These are phyloP conservation scores for Paxillus rubicundulus DNA, from an alignment of 768 basidiomycete genomes.

Conservation along the genomic window DNA sequence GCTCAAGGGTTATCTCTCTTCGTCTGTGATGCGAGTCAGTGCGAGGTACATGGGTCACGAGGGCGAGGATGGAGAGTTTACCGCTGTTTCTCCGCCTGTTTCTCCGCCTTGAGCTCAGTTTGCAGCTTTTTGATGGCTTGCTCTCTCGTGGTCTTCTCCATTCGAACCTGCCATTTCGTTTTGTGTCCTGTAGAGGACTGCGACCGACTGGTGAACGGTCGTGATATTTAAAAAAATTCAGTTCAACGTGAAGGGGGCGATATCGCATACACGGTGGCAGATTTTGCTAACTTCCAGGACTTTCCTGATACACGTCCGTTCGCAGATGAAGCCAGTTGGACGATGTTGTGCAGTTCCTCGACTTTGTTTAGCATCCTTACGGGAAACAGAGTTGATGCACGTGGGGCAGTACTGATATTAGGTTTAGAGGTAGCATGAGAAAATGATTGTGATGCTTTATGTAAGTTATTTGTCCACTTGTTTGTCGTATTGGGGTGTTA, in stretches of 20 bases:
- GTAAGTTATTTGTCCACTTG: conserved; percentile 14
- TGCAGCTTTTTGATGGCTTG: conserved; percentile 73
- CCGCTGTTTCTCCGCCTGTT: conserved; percentile 64
- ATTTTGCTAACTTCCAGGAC: conserved; percentile 56
- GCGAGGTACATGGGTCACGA: background rate
- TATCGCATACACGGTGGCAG: conserved; percentile 47
- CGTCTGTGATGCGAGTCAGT: conserved; percentile 41
- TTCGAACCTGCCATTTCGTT: conserved; percentile 68
- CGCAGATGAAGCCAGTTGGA: conserved; percentile 53
- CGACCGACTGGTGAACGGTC: conserved; percentile 50
- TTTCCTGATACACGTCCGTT: conserved; percentile 70
- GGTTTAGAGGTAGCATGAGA: no score
- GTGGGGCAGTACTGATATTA: no score
- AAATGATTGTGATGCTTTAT: conserved; percentile 19
- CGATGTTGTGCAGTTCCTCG: conserved; percentile 1
- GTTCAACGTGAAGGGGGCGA: background rate
- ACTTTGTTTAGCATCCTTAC: background rate
- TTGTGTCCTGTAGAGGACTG: conserved; percentile 64
- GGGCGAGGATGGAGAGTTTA: conserved; percentile 22
- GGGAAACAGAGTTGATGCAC: background rate
- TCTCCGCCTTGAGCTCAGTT: conserved; percentile 73
- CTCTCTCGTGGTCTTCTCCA: conserved; percentile 63
- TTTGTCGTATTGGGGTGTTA: background rate
- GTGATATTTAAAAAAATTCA: conserved; percentile 4
- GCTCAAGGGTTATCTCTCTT: conserved; percentile 63